A percentile compares a stretch with the other conserved stretches of the same genome.
Evolutionary conservation across 371 early-diverging fungal genomes (phyloP).

Genomic region (Mucor lusitanicus): DNA sequence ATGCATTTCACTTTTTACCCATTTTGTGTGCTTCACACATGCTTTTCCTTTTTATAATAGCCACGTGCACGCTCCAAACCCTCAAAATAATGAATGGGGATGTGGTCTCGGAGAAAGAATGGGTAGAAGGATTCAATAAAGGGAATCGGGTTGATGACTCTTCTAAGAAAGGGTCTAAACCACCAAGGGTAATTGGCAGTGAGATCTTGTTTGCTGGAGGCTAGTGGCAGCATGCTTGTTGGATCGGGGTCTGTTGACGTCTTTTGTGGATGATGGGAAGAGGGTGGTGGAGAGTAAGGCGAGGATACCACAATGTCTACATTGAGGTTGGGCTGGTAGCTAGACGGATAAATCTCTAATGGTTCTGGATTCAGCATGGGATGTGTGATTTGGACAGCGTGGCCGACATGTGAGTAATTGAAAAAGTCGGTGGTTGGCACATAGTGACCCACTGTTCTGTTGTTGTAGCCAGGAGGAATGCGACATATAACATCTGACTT

Average conservation of each 20-base stretch:
- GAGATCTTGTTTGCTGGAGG: background rate
- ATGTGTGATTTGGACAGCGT: constrained; percentile 33
- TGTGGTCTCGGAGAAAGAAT: constrained; percentile 33
- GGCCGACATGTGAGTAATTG: constrained; percentile 47
- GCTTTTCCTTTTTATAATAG: constrained; percentile 7
- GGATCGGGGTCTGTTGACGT: background rate
- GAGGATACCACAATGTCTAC: constrained; percentile 7
- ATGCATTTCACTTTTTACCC: background rate
- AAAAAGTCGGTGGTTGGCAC: constrained; percentile 32
- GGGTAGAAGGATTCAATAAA: constrained; percentile 34
- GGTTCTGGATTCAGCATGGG: constrained; percentile 20
- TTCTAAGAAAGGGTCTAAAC: background rate
- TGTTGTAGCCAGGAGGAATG: constrained; percentile 36
- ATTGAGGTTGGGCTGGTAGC: constrained; percentile 23
- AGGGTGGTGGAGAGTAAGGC: background rate
- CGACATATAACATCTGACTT: constrained; percentile 32
- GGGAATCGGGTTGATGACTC: constrained; percentile 19
- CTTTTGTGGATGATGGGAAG: too few species aligned
- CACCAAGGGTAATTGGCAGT: constrained; percentile 4
- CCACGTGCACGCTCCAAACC: constrained; percentile 26
- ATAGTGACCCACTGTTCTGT: constrained; percentile 23
- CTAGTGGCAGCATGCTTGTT: background rate
- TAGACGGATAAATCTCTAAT: constrained; percentile 29
- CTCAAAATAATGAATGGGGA: constrained; percentile 31
- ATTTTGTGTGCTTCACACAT: constrained; percentile 5